phyloP scores from a whole-genome alignment of 768 basidiomycete species.

The Myochromella boudieri region DNA sequence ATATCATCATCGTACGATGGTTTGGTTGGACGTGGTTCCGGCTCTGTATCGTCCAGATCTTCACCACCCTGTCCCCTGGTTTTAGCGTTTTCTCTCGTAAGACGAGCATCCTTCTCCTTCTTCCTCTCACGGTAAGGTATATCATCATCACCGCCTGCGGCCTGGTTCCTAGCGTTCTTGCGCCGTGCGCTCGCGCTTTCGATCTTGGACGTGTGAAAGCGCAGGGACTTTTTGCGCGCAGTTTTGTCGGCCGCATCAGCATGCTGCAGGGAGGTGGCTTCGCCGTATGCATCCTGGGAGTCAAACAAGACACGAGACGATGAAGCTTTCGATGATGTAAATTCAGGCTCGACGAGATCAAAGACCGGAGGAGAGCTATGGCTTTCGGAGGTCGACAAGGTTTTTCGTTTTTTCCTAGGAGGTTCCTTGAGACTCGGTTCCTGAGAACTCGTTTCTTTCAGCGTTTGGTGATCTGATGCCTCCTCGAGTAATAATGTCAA shows the following conservation, averaged over 20 bases:
- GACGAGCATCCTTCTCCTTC: slow-evolving; percentile 58
- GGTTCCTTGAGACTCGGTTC: slow-evolving; percentile 30
- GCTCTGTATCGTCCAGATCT: slow-evolving; percentile 63
- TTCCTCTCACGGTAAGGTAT: slow-evolving; percentile 82
- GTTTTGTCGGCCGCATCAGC: slow-evolving; percentile 84
- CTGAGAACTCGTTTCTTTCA: too few relatives aligned
- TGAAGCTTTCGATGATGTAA: slow-evolving; percentile 41
- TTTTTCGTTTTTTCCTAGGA: slow-evolving; percentile 68
- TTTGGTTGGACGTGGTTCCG: slow-evolving; percentile 37
- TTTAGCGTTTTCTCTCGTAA: slow-evolving; percentile 52
- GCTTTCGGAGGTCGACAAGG: slow-evolving; percentile 33
- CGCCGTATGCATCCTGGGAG: slow-evolving; percentile 63
- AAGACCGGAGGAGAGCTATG: slow-evolving; percentile 45
- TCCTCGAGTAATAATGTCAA: slow-evolving; percentile 59
- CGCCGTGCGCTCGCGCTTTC: slow-evolving; percentile 77
- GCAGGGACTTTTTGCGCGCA: slow-evolving; percentile 76
- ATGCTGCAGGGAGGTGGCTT: slow-evolving; percentile 62
- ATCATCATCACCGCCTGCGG: slow-evolving; percentile 91
- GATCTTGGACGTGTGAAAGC: slow-evolving; percentile 93
- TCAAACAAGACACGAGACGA: slow-evolving; percentile 25
- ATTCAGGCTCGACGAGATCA: slow-evolving; percentile 82
- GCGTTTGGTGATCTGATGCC: slow-evolving; percentile 30
- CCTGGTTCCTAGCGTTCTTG: slow-evolving; percentile 66
- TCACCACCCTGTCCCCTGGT: slow-evolving; percentile 55
- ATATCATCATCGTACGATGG: slow-evolving; percentile 34